Evolutionary conservation across 805 yeast species (phyloP), one percentile per base, ranked within the genome.

Genomic region (Cyberlindnera mycetangii): DNA sequence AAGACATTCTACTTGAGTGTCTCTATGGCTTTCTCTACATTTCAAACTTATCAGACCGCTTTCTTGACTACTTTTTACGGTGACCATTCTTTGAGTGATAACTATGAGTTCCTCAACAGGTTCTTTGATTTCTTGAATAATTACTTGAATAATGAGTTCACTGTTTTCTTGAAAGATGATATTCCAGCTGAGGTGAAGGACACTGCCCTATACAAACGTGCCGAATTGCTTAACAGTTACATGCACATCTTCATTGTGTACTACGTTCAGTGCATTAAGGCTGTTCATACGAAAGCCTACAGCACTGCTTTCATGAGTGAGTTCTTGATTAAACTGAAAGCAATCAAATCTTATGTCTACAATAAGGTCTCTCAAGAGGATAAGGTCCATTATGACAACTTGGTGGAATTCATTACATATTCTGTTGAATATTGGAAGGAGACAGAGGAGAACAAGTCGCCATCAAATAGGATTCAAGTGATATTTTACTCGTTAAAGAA

Each of bases 271-370:
- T 61, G 64, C 47, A 59, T 64, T 39, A 62, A 61, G 43, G 44
- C 63, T 11, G 59, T 64, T 37, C 62, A 65, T 40, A 56, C 62
- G 7, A 61, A 64, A 8, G 56, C 67, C 4, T 67, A 67, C 48
- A 52, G 53, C 22, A 42, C 60, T 0, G 42, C 30, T 1, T 60
- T 67, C 42, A 50, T 65, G 49, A 36, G 30, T 18, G 71, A 67
- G 48, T 36, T 65, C 5, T 35, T 53, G n/a, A 25, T 37, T n/a
- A 54, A 62, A 20, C 45, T 63, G 17, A 45, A 41, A 22, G 48
- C 40, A 7, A 25, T 54, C 18, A 55, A 49, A 32, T 38, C 55
- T 18, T 32, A 41, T 11, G 52, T 58, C 8, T 50, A 51, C 38
- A 47, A 42, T 17, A 47, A 48, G 17, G 42, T 58, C 9, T 15